Percentiles rank a stretch among this genome's conserved stretches.
phyloP scores from a whole-genome alignment of 2,329 filamentous ascomycete genomes.

The Epichloe elymi region DNA sequence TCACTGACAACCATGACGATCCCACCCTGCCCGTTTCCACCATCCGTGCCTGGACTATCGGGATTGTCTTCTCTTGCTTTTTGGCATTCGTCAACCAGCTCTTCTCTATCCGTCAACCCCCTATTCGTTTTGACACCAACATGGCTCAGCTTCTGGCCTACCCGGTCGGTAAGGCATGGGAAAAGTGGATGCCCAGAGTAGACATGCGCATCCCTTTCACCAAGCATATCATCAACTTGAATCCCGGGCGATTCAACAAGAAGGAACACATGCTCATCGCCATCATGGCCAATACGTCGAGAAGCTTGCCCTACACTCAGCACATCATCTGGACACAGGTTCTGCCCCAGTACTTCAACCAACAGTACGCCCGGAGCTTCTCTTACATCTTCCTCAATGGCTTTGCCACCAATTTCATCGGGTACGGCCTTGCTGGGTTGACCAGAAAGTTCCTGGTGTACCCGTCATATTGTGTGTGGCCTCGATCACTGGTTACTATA shows the following conservation, averaged over 20 bases:
- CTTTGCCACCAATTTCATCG: slow-evolving; percentile 42
- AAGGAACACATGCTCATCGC: slow-evolving; percentile 51
- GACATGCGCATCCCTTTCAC: slow-evolving; percentile 30
- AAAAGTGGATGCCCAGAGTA: slow-evolving; percentile 36
- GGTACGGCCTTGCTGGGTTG: slow-evolving; percentile 40
- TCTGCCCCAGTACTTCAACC: slow-evolving; percentile 40
- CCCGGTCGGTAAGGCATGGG: slow-evolving; percentile 37
- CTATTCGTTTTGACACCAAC: slow-evolving; percentile 39
- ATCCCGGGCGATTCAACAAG: slow-evolving; percentile 42
- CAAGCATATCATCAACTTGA: slow-evolving; percentile 27
- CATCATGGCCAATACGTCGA: slow-evolving; percentile 48
- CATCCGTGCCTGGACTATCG: slow-evolving; percentile 40
- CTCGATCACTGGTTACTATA: slow-evolving; percentile 35
- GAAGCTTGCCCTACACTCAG: slow-evolving; percentile 39
- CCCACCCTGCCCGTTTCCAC: slow-evolving; percentile 36
- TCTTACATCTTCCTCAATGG: slow-evolving; percentile 42
- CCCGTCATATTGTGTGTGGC: slow-evolving; percentile 40
- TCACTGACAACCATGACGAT: slow-evolving; percentile 43
- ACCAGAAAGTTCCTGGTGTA: slow-evolving; percentile 37
- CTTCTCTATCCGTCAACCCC: slow-evolving; percentile 42
- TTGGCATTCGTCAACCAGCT: slow-evolving; percentile 43
- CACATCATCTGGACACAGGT: slow-evolving; percentile 42
- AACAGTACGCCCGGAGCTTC: slow-evolving; percentile 37
- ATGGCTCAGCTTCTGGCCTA: slow-evolving; percentile 45
- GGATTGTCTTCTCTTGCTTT: slow-evolving; percentile 33